Base-by-base conservation (phyloP, 495 filamentous ascomycete genomes). In the Hyaloscypha hepaticicola region DNA sequence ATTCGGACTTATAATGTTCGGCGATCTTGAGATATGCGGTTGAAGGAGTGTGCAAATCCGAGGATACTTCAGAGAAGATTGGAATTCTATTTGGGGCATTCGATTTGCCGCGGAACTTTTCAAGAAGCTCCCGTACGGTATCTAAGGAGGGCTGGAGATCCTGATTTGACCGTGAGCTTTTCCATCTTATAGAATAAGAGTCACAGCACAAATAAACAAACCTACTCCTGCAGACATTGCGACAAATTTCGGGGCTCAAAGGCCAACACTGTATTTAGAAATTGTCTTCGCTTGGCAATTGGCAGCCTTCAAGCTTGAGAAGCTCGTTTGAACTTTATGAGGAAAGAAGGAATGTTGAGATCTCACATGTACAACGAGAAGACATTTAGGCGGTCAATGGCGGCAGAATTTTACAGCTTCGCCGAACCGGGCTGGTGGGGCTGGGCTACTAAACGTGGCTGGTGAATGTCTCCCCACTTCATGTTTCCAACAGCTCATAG, bases 21-120 rank as follows among this genome's bases (percentile, higher is more conserved):
- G 89, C 80, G 68, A 98, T 80, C 76, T 96, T 97, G 56, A 98
- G 79, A 73, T 98, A 99, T 69, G 94, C 95, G 51, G 88, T 81
- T 21, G 91, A 92, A 11, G 95, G 95, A 8, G 94, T 99, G 71
- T 97, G 80, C 34, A 97, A 87, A 75, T 97, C 96, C 68, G 92
- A 92, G 2, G 93, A 83, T 57, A 98, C 90, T 48, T 93, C 88
- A 41, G 91, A 87, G 73, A 88, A 94, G 51, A 99, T 70, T 0
- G 95, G 93, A 9, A 98, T 83, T 29, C 96, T 82, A 68, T 96
- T 98, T 34, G 95, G 88, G 38, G 88, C 72, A 67, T 83, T 86
- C 63, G 79, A 69, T 48, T 79, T 74, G 66, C 75, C 74, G 71
- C 74, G 74, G 8, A 81, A 80, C 38, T 77, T 73, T 9, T 78